These are phyloP conservation scores for Gilbertella persicaria DNA, from an alignment of 371 early-diverging fungal species.

Conservation along the genomic window DNA sequence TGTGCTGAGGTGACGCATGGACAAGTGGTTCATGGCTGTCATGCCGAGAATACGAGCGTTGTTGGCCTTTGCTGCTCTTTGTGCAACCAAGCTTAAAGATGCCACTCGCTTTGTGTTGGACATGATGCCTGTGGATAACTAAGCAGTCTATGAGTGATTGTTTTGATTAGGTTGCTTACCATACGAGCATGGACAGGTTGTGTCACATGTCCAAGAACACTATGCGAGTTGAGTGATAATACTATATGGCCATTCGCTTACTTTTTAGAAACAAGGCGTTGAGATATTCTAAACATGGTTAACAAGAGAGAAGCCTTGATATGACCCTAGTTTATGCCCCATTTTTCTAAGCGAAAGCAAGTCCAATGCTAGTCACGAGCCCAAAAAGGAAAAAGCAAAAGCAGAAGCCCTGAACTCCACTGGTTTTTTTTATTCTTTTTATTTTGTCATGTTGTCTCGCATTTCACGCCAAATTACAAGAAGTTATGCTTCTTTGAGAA, in stretches of 20 bases:
- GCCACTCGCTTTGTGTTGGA: constrained; percentile 4
- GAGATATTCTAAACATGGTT: constrained; percentile 12
- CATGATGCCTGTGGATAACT: constrained; percentile 28
- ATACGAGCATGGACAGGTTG: constrained; percentile 15
- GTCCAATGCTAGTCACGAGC: constrained; percentile 6
- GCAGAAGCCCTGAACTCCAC: background rate
- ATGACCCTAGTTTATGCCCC: background rate
- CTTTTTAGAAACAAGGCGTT: constrained; percentile 13
- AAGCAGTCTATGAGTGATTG: background rate
- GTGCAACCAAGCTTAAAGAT: constrained; percentile 16
- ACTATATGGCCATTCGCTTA: background rate
- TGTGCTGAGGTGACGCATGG: constrained; percentile 21
- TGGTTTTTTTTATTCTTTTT: background rate
- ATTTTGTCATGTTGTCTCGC: constrained; percentile 3
- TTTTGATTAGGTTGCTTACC: too few relatives aligned
- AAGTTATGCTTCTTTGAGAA: background rate
- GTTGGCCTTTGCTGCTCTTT: constrained; percentile 17
- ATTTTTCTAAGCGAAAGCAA: background rate
- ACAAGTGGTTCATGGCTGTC: constrained; percentile 12
- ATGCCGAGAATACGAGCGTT: constrained; percentile 18
- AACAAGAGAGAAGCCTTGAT: background rate
- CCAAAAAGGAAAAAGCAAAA: background rate
- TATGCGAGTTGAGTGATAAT: background rate
- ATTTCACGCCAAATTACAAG: constrained; percentile 15
- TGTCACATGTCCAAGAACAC: constrained; percentile 12